phyloP scores from a whole-genome alignment of 495 filamentous ascomycete species.

The Patellaria atrata region DNA sequence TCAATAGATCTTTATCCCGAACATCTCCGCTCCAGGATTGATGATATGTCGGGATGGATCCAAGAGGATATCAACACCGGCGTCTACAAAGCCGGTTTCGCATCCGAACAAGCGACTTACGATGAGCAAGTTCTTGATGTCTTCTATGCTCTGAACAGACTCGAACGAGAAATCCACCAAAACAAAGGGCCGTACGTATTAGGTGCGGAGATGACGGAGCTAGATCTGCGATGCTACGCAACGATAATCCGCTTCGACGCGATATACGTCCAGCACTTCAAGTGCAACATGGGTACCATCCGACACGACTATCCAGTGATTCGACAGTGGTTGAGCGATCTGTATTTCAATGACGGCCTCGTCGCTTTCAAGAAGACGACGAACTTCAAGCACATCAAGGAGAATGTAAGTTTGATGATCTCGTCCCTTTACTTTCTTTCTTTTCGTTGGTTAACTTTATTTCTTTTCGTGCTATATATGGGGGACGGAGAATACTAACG shows the following conservation, averaged over 20 bases:
- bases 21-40: constrained; percentile 30
- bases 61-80: constrained; percentile 34
- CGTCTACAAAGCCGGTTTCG: constrained; percentile 44
- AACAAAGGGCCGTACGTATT: constrained; percentile 36
- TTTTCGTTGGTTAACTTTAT: constrained; percentile 1
- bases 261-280: constrained; percentile 44
- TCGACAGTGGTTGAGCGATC: constrained; percentile 36
- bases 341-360: constrained; percentile 41
- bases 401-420: constrained; percentile 32
- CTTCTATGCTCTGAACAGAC: constrained; percentile 38
- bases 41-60: constrained; percentile 33
- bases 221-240: constrained; percentile 37
- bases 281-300: constrained; percentile 40
- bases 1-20: constrained; percentile 35
- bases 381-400: constrained; percentile 39
- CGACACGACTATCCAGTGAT: constrained; percentile 38
- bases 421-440: constrained; percentile 1
- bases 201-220: constrained; percentile 33
- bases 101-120: constrained; percentile 33
- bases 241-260: constrained; percentile 37
- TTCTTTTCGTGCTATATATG: neutral
- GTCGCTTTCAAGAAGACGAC: constrained; percentile 25
- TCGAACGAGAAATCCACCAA: constrained; percentile 32
- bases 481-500: neutral
- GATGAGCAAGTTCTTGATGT: constrained; percentile 31